A percentile compares a stretch with the other conserved stretches of the same genome.
Conservation (phyloP, 352 stramenopile genomes). For the Phytophthora nicotianae region DNA sequence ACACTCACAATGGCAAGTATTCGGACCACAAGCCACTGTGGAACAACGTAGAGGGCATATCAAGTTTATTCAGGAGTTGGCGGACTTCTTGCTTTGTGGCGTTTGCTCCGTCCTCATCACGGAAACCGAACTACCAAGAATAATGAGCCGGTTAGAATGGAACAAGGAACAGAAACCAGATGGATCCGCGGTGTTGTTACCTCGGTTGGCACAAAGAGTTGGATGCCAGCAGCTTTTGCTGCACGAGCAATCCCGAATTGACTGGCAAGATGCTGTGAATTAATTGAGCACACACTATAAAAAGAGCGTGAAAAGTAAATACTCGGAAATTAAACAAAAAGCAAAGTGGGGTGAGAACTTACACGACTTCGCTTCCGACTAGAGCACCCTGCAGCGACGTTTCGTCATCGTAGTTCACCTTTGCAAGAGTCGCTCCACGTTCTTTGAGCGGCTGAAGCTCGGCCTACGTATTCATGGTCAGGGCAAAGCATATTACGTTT, state of each 20-base stretch:
- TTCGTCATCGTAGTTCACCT: slow-evolving; percentile 27
- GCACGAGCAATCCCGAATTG: slow-evolving; percentile 10
- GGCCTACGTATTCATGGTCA: slow-evolving; percentile 2
- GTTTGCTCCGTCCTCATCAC: slow-evolving; percentile 15
- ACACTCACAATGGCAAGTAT: background rate
- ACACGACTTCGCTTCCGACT: slow-evolving; percentile 25
- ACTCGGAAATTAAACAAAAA: background rate
- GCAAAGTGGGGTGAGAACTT: background rate
- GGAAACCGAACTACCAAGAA: slow-evolving; percentile 5
- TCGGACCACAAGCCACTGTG: slow-evolving; percentile 26
- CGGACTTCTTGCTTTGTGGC: slow-evolving; percentile 24
- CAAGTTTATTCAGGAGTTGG: slow-evolving; percentile 23
- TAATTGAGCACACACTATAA: background rate
- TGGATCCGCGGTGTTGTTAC: no score
- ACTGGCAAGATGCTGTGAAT: background rate
- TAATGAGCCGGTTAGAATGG: no score
- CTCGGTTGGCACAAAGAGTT: slow-evolving; percentile 30
- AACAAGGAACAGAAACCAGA: no score
- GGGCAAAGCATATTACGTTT: background rate
- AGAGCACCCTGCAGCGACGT: slow-evolving; percentile 24
- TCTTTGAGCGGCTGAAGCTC: slow-evolving; percentile 27
- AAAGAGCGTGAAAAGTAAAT: background rate
- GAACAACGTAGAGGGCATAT: slow-evolving; percentile 30
- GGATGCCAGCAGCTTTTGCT: slow-evolving; percentile 26
- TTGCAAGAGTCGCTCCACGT: slow-evolving; percentile 15